Conservation (phyloP, 2,329 filamentous ascomycete genomes). For the Sclerotinia trifoliorum region DNA sequence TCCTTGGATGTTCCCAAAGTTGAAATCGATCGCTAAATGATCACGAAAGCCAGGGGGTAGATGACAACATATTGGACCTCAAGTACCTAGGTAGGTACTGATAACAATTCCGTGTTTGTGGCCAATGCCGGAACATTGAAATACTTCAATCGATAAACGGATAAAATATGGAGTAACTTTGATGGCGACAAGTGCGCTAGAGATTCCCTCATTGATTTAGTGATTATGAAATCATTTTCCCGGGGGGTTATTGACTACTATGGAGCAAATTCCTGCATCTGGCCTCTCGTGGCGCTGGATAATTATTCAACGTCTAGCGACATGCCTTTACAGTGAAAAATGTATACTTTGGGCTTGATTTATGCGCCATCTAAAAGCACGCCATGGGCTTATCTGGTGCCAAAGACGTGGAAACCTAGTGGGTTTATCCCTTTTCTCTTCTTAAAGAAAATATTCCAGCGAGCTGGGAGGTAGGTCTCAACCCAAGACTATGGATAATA, state of each 20-base stretch:
- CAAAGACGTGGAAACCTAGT: background rate
- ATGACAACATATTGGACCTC: slow-evolving; percentile 22
- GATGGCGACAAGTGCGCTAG: slow-evolving; percentile 22
- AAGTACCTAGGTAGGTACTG: background rate
- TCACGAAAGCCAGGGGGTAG: slow-evolving; percentile 19
- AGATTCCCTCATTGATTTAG: slow-evolving; percentile 7
- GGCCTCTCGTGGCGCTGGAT: background rate
- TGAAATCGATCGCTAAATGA: background rate
- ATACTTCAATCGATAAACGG: background rate
- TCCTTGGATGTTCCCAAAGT: background rate
- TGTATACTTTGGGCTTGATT: background rate
- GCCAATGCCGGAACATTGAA: slow-evolving; percentile 1
- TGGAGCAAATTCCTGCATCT: background rate
- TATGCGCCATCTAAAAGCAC: background rate
- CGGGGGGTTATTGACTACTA: background rate
- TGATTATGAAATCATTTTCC: background rate
- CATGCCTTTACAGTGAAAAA: background rate
- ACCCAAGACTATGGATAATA: slow-evolving; percentile 10
- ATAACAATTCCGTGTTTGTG: slow-evolving; percentile 9
- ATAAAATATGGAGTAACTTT: background rate
- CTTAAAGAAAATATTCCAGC: background rate
- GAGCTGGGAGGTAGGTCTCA: background rate
- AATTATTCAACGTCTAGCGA: background rate
- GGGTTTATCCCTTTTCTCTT: background rate
- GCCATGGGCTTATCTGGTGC: background rate